Percentiles rank a stretch among this genome's conserved stretches.
phyloP scores from a whole-genome alignment of 768 basidiomycete species.

The Mrakia gelida region DNA sequence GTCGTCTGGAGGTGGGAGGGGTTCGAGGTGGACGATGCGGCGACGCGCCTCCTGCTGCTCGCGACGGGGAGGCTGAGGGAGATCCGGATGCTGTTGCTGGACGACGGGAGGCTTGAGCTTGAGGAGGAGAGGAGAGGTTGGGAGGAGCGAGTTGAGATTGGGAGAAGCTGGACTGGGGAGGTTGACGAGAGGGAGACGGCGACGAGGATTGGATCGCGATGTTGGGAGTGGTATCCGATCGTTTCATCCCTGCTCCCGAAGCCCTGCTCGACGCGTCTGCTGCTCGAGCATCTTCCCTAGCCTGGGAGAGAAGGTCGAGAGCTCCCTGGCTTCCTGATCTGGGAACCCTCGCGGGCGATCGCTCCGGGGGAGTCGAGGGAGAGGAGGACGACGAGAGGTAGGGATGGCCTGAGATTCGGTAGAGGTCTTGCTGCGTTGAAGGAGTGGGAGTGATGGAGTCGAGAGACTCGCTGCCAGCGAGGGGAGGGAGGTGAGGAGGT shows the following conservation, averaged over 20 bases:
- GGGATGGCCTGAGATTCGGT: neutral
- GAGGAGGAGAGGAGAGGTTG: neutral
- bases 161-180: neutral
- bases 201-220: neutral
- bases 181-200: neutral
- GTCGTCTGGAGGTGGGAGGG: neutral
- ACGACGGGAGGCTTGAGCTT: neutral
- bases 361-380: neutral
- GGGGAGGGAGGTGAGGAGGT: slow-evolving; percentile 8
- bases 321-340: neutral
- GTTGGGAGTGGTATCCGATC: neutral
- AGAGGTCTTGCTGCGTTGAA: neutral
- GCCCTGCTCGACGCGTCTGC: neutral
- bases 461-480: slow-evolving; percentile 1
- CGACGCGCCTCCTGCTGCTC: neutral
- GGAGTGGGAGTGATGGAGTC: neutral
- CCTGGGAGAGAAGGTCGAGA: neutral
- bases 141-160: neutral
- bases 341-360: neutral
- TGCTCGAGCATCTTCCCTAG: neutral
- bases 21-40: neutral
- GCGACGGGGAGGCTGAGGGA: neutral
- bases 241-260: neutral
- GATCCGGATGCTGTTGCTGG: neutral
- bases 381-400: neutral